A percentile compares a stretch with the other conserved stretches of the same genome.
phyloP scores from a whole-genome alignment of 2,329 filamentous ascomycete genomes.

The Pseudocercospora musae region DNA sequence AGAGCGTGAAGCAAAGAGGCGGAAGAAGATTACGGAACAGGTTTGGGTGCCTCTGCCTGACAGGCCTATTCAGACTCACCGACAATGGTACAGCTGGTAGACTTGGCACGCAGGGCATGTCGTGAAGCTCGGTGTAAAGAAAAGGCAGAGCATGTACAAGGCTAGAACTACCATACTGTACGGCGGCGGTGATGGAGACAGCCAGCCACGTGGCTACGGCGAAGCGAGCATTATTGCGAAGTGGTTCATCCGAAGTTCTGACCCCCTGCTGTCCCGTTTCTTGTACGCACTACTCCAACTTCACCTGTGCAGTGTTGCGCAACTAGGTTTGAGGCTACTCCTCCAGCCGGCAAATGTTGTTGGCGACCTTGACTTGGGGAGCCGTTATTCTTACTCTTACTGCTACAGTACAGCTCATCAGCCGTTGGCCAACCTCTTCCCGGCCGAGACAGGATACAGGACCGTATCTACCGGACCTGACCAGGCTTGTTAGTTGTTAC shows the following conservation, averaged over 20 bases:
- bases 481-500: not conserved
- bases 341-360: not conserved
- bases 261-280: too few relatives aligned
- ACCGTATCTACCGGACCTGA: not conserved
- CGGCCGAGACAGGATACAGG: not conserved
- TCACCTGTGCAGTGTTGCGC: too few relatives aligned
- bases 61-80: slow-evolving; percentile 75
- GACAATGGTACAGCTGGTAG: slow-evolving; percentile 88
- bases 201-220: too few relatives aligned
- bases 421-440: not conserved
- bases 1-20: slow-evolving; percentile 72
- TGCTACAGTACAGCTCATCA: too few relatives aligned
- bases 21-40: slow-evolving; percentile 65
- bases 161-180: not conserved
- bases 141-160: not conserved
- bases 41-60: slow-evolving; percentile 88
- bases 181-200: not conserved
- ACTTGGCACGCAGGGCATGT: not conserved
- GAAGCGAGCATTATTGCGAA: too few relatives aligned
- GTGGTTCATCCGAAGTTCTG: too few relatives aligned
- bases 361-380: not conserved
- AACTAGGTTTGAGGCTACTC: not conserved
- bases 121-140: not conserved
- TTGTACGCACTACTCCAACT: too few relatives aligned
- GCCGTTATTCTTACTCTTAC: too few relatives aligned